Evolutionary conservation across 1,284 basidiomycete species (phyloP).

Genomic region (Agaricales sp.): DNA sequence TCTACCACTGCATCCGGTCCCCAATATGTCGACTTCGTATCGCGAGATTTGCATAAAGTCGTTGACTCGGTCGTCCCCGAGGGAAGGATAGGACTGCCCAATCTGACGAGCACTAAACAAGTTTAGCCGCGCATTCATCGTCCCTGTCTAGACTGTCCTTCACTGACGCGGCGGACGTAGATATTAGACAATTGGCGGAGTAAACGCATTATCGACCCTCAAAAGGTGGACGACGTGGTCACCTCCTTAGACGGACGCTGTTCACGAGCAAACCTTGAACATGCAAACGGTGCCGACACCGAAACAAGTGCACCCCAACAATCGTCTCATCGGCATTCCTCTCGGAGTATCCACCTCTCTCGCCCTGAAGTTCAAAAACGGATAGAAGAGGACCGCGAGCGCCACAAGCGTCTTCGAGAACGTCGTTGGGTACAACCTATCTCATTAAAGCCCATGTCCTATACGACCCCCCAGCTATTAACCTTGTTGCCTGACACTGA

Average conservation of each 20-base stretch:
- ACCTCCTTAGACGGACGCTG: slow-evolving; percentile 35
- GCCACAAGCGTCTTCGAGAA: slow-evolving; percentile 89
- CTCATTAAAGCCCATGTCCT: slow-evolving; percentile 33
- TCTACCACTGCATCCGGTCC: slow-evolving; percentile 28
- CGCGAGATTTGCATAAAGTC: slow-evolving; percentile 66
- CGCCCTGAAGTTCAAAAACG: slow-evolving; percentile 72
- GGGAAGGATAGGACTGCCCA: slow-evolving; percentile 73
- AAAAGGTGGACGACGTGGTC: slow-evolving; percentile 61
- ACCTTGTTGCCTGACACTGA: slow-evolving; percentile 25
- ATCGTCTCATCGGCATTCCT: slow-evolving; percentile 5
- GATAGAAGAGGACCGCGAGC: slow-evolving; percentile 91
- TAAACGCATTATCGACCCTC: slow-evolving; percentile 75
- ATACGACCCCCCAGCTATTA: slow-evolving; percentile 36
- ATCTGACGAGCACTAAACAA: slow-evolving; percentile 78
- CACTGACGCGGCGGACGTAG: slow-evolving; percentile 24
- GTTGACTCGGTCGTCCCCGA: slow-evolving; percentile 76
- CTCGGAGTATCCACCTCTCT: slow-evolving; percentile 30
- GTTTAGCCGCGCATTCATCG: slow-evolving; percentile 26
- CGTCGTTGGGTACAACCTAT: slow-evolving; percentile 86
- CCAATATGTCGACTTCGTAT: slow-evolving; percentile 69
- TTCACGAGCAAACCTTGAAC: slow-evolving; percentile 17
- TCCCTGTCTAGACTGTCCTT: neutral
- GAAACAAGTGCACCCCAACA: slow-evolving; percentile 9
- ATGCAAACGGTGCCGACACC: slow-evolving; percentile 14
- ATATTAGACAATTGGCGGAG: slow-evolving; percentile 82